phyloP scores from a whole-genome alignment of 192 early-diverging fungal species.

The Phlyctochytrium bullatum region DNA sequence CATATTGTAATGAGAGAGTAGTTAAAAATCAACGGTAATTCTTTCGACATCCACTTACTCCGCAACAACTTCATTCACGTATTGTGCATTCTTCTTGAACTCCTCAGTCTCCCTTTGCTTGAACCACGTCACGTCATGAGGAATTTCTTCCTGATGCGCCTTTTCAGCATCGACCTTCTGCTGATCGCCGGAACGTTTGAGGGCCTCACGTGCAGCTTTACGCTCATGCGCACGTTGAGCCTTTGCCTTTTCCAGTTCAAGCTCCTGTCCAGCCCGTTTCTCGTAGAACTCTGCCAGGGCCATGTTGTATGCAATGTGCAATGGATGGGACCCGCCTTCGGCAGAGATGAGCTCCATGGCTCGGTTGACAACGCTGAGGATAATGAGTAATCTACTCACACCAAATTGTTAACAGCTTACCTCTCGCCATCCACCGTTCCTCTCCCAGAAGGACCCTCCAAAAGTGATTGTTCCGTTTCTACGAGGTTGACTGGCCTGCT shows the following conservation, averaged over 20 bases:
- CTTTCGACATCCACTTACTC: constrained; percentile 8
- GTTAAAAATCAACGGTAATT: neutral
- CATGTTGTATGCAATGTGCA: constrained; percentile 75
- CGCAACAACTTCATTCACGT: constrained; percentile 9
- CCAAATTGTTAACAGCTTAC: constrained; percentile 49
- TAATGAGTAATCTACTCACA: neutral
- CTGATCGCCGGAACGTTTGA: too few relatives aligned
- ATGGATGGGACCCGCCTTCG: constrained; percentile 47
- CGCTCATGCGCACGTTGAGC: too few relatives aligned
- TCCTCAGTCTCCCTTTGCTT: constrained; percentile 6
- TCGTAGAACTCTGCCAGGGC: constrained; percentile 80
- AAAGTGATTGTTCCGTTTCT: constrained; percentile 57
- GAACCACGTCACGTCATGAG: constrained; percentile 22
- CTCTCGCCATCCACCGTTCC: constrained; percentile 74
- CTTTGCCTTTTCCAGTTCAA: constrained; percentile 2
- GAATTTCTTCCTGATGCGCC: too few relatives aligned
- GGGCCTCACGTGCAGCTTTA: too few relatives aligned
- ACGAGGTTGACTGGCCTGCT: constrained; percentile 66
- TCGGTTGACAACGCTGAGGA: constrained; percentile 75
- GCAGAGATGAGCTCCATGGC: constrained; percentile 74
- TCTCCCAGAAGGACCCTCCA: constrained; percentile 14
- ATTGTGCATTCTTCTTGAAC: constrained; percentile 2
- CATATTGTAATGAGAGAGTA: neutral
- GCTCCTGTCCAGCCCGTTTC: constrained; percentile 74
- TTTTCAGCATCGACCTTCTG: too few relatives aligned